Evolutionary conservation across 116 monocot genomes (phyloP), one percentile per base, ranked within the genome.

Genomic region (Phalaenopsis hybrid): DNA sequence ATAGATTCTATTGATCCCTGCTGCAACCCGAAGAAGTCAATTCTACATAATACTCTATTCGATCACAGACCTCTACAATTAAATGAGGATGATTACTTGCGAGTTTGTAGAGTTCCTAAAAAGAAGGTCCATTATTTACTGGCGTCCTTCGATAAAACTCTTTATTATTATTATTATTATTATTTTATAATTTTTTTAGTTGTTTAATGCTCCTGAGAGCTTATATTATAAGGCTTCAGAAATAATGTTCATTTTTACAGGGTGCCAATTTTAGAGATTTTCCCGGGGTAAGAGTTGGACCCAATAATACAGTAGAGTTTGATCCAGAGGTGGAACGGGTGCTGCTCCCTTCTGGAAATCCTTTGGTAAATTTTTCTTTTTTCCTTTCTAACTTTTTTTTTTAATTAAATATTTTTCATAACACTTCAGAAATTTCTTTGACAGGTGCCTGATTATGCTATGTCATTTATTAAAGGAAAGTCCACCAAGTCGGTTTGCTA

Each of bases 371-470:
- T 4, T 44, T 21, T 20, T 17, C 55, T 17, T 2, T 41, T 51
- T 55, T 2, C 3, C 16, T n/a, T 55, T 55, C 16, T 28, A 37
- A 1, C 12, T 61, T 0, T 2, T 6, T 11, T 44, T 7, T 15
- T 76, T 52, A 52, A 61, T 4, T 13, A 16, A 74, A 55, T 31
- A 21, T 57, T 0, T 77, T 7, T 50, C 48, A 45, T 28, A 45
- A 21, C 0, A 25, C 15, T 57, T 77, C 8, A 67, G 0, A 72
- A 41, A 4, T 21, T 8, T 46, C 1, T 4, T 72, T 72, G 17
- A 20, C 48, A 95, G 95, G 90, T 95, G 48, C 95, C 95, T 5
- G 88, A 95, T 44, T 95, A 95, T 87, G 92, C 92, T 0, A 92
- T 95, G 77, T 79, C 74, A 18, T 95, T 88, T 58, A 46, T 92